Base-by-base conservation (phyloP, 179 eudicot genomes). In the Beta corolliflora region DNA sequence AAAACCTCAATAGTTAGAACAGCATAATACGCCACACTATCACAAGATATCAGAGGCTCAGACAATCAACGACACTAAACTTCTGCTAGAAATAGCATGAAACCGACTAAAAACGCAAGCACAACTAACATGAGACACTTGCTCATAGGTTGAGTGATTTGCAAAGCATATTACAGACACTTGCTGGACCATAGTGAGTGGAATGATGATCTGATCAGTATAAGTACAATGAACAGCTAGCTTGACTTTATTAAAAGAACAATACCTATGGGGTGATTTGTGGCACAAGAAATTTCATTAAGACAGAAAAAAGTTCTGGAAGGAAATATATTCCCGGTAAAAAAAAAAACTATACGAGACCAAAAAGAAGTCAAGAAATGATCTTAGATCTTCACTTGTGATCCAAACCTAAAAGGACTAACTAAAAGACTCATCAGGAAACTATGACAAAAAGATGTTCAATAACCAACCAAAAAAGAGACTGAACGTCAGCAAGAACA, bases 11-110 rank as follows among this genome's bases (percentile, higher is more conserved):
- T 44, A 46, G 50, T 61, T 15, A 77, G 68, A 67, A 78, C 21
- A 46, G 7, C 18, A 79, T 19, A 15, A 75, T 89, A 87, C 63
- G 90, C 91, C 91, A 86, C 89, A 73, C 92, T 91, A 81, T 18
- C 65, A 79, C 64, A 31, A 63, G n/a, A 46, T 11, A 48, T 54
- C 65, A 55, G 64, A 71, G 75, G 61, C 71, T 48, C 71, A 46
- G 71, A 29, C 5, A 15, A 18, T 72, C 81, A 79, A n/a, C 6
- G 54, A 69, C 45, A 77, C 41, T 55, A 71, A 54, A 19, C 9
- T 58, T 69, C 55, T 52, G 48, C 9, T 14, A 9, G 36, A 23
- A 7, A 72, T 21, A 13, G 48, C 71, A 69, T 77, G 44, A 16
- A 41, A 5, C 15, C 44, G 12, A 7, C 31, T 21, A 71, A 18